Evolutionary conservation across 495 filamentous ascomycete species (phyloP), one percentile per base, ranked within the genome.

Genomic region (Aspergillus coremiiformis): DNA sequence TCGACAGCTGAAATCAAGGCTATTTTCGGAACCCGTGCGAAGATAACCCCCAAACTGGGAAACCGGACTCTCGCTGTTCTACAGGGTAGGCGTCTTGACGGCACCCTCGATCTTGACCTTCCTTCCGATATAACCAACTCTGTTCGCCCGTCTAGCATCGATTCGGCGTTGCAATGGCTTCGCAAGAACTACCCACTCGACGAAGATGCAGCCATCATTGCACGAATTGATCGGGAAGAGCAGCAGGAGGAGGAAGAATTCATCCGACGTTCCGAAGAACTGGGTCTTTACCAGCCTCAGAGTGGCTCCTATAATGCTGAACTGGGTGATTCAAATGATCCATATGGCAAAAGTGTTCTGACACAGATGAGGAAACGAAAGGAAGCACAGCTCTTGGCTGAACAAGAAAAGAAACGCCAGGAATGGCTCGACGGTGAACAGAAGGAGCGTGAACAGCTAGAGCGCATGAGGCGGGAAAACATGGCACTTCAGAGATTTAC

Each of bases 41-140:
- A 70, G 10, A 59, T 86, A 20, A 61, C 73, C 20, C 66, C 69
- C 1, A 54, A 62, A 3, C 58, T 70, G 19, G 90, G 80, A 43
- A 91, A 90, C 59, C 71, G 72, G 21, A 67, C 90, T 14, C 67
- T 95, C 5, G 68, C 70, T 23, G 77, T 88, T 27, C 68, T 94
- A 2, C 88, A 96, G 60, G 81, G 80, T 22, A 81, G 87, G 41
- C 82, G 90, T 19, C 71, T 88, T 11, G 78, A 81, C 10, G 90
- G 90, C 17, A 90, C 87, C 0, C 74, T 92, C 8, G 84, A 89
- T 52, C 58, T 72, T 10, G 64, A 72, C 30, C 63, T 77, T 9
- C 72, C 73, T 9, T 32, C 46, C 19, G 70, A 78, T 19, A 66
- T 72, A 15, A 35, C 76, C 74, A 67, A 78, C 67, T 53, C 59